A percentile compares a stretch with the other conserved stretches of the same genome.
Conservation (phyloP, 176 grass and related monocot species). For the Thinopyrum elongatum region DNA sequence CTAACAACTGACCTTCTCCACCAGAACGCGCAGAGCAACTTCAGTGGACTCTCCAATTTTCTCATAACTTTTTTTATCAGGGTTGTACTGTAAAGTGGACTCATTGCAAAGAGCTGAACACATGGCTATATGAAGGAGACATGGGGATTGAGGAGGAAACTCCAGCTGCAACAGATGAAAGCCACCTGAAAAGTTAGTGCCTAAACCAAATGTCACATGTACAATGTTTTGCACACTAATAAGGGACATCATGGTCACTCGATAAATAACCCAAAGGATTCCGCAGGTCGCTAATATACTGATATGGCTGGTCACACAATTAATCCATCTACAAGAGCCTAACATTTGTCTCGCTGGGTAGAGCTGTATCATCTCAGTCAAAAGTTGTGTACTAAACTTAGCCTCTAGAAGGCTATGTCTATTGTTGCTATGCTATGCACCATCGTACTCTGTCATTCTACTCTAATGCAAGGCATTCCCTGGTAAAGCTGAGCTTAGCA, state of each 20-base stretch:
- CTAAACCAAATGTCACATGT: constrained; percentile 21
- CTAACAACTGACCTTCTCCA: constrained; percentile 79
- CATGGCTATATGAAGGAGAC: constrained; percentile 97
- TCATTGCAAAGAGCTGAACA: constrained; percentile 98
- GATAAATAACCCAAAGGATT: not conserved
- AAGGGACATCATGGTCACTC: not conserved
- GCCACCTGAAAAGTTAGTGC: constrained; percentile 10
- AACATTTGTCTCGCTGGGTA: not conserved
- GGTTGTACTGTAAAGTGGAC: constrained; percentile 94
- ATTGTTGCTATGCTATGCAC: not conserved
- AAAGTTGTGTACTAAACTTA: constrained; percentile 14
- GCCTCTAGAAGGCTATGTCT: constrained; percentile 11
- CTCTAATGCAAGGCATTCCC: not conserved
- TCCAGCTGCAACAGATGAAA: constrained; percentile 76
- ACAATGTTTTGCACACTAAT: not conserved
- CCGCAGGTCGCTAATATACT: not conserved
- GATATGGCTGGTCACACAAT: not conserved
- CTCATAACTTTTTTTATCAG: constrained; percentile 91
- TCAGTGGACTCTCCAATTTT: constrained; percentile 99
- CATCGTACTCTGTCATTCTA: not conserved
- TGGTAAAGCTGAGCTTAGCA: not conserved
- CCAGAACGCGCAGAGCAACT: constrained; percentile 92
- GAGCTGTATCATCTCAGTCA: not conserved
- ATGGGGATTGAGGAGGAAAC: constrained; percentile 93
- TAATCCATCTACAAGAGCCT: not conserved